A percentile compares a stretch with the other conserved stretches of the same genome.
These are phyloP conservation scores for Geotrichum candidum DNA, from an alignment of 1,139 yeast genomes.

Conservation along the genomic window DNA sequence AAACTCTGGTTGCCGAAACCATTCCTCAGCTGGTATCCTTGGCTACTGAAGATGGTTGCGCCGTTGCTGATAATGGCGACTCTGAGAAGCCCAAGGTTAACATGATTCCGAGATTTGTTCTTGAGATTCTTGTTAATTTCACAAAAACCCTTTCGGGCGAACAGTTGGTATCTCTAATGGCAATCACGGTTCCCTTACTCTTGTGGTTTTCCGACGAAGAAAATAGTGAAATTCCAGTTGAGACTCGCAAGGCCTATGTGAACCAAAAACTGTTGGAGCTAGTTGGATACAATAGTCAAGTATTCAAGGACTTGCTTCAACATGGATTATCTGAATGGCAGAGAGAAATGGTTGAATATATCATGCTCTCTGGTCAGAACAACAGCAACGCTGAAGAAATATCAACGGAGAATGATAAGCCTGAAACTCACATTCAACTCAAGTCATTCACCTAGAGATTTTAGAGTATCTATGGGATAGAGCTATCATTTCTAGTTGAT, in stretches of 20 bases:
- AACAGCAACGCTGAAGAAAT: conserved; percentile 11
- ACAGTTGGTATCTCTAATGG: conserved; percentile 30
- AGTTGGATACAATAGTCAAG: conserved; percentile 44
- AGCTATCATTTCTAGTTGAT: background rate
- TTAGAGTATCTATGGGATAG: background rate
- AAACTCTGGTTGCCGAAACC: conserved; percentile 33
- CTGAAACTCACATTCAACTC: conserved; percentile 30
- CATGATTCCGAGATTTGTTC: conserved; percentile 37
- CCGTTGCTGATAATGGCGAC: conserved; percentile 4
- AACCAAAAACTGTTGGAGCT: conserved; percentile 50
- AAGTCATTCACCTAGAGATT: conserved; percentile 24
- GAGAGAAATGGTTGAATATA: conserved; percentile 24
- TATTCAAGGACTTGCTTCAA: conserved; percentile 50
- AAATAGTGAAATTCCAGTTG: conserved; percentile 25
- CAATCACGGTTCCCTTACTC: conserved; percentile 48
- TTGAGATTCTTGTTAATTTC: conserved; percentile 52
- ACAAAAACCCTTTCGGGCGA: conserved; percentile 37
- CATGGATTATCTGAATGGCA: conserved; percentile 28
- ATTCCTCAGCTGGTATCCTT: conserved; percentile 39
- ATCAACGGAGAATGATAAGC: conserved; percentile 16
- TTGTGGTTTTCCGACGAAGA: conserved; percentile 38
- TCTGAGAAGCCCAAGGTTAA: conserved; percentile 11
- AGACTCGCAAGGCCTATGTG: conserved; percentile 39
- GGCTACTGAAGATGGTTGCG: conserved; percentile 23
- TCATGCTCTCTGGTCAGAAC: conserved; percentile 18